Percentiles rank a stretch among this genome's conserved stretches.
These are phyloP conservation scores for Globisporangium abappressorium DNA, from an alignment of 352 stramenopile species.

Conservation along the genomic window DNA sequence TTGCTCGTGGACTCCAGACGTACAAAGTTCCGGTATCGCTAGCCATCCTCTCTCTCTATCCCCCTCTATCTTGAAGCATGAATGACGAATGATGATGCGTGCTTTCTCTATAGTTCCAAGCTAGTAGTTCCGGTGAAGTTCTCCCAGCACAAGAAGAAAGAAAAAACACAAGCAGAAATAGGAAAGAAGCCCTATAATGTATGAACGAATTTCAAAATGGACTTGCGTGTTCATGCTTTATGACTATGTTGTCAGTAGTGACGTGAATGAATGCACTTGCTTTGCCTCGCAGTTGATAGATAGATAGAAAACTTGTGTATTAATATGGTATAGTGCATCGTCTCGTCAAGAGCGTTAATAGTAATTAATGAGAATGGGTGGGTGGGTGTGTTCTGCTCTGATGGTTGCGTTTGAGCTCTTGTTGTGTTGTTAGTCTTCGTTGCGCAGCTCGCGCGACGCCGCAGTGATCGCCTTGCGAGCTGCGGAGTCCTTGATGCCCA, in stretches of 20 bases:
- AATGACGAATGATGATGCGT: not conserved
- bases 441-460: slow-evolving; percentile 51
- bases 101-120: slow-evolving; percentile 12
- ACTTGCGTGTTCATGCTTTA: not conserved
- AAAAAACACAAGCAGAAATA: not conserved
- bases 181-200: slow-evolving; percentile 12
- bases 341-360: slow-evolving; percentile 7
- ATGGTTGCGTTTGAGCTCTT: not conserved
- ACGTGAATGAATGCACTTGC: not conserved
- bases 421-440: slow-evolving; percentile 28
- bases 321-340: slow-evolving; percentile 3
- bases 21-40: no score
- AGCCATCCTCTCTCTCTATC: not conserved
- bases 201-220: slow-evolving; percentile 11
- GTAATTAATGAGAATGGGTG: not conserved
- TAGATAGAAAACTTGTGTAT: slow-evolving; percentile 14
- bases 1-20: not conserved
- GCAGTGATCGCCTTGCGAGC: slow-evolving; percentile 61
- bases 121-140: slow-evolving; percentile 2
- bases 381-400: not conserved
- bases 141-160: not conserved
- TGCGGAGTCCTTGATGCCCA: slow-evolving; percentile 68
- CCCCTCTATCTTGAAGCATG: not conserved
- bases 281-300: slow-evolving; percentile 1
- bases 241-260: not conserved